Evolutionary conservation across 192 early-diverging fungal species (phyloP).

Genomic region (Entomortierella lignicola): DNA sequence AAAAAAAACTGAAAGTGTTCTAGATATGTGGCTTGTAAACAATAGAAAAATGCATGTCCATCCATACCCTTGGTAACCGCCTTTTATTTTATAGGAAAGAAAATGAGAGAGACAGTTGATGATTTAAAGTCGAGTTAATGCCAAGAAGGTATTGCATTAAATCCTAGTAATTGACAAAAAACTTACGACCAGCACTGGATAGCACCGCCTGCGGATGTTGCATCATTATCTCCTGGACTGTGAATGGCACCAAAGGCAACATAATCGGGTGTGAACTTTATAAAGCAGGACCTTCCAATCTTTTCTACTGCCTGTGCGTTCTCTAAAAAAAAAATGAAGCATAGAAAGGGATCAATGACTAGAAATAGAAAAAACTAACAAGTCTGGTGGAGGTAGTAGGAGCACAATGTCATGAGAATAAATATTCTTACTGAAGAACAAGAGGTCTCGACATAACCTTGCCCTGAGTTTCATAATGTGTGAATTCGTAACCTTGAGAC

Average conservation of each 20-base stretch:
- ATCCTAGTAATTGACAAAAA: too few species aligned
- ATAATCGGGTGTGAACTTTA: constrained; percentile 71
- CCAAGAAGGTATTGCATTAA: too few species aligned
- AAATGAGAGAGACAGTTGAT: too few species aligned
- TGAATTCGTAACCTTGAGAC: too few species aligned
- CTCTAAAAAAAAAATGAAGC: constrained; percentile 43
- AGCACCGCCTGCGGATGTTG: constrained; percentile 58
- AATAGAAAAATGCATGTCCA: neutral
- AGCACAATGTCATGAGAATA: neutral
- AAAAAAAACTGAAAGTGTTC: neutral
- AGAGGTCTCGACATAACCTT: constrained; percentile 28
- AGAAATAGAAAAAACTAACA: neutral
- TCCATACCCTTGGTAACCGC: constrained; percentile 18
- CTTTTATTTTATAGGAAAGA: constrained; percentile 7
- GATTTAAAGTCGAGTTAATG: neutral
- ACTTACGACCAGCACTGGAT: constrained; percentile 80
- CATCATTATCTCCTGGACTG: constrained; percentile 67
- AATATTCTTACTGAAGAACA: constrained; percentile 43
- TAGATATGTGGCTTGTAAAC: neutral
- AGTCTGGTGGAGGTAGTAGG: too few species aligned
- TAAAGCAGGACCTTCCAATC: constrained; percentile 72
- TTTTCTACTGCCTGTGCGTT: constrained; percentile 76
- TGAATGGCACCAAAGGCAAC: constrained; percentile 65
- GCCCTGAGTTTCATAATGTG: constrained; percentile 41
- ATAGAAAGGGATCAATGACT: neutral